Evolutionary conservation across 2,329 filamentous ascomycete genomes (phyloP).

Genomic region (Exserohilum rostratum): DNA sequence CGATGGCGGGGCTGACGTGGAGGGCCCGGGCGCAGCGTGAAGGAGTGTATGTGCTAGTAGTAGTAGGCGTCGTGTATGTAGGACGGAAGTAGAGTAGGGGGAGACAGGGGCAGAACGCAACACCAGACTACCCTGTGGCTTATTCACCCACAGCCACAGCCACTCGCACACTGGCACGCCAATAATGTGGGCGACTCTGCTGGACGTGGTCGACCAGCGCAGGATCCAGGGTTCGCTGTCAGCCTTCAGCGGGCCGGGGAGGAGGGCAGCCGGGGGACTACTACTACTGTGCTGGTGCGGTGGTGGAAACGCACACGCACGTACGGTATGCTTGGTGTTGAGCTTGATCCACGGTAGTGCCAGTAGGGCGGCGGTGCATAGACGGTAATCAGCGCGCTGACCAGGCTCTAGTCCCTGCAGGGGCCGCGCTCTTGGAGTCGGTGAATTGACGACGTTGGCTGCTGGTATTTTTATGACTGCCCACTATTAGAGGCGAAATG

Average conservation of each 20-base stretch:
- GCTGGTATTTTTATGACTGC: conserved; percentile 7
- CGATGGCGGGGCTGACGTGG: conserved; percentile 15
- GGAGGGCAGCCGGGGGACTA: not conserved
- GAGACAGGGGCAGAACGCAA: not conserved
- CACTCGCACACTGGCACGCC: not conserved
- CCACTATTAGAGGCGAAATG: conserved; percentile 17
- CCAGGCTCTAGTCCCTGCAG: conserved; percentile 20
- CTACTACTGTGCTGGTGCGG: too few relatives aligned
- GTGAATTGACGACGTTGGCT: conserved; percentile 5
- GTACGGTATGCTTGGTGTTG: not conserved
- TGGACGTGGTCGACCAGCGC: not conserved
- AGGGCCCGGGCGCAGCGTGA: not conserved
- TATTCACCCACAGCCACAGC: not conserved
- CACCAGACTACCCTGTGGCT: not conserved
- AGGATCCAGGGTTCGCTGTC: not conserved
- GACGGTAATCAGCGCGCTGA: conserved; percentile 13
- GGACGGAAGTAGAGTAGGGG: not conserved
- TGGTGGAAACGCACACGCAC: not conserved
- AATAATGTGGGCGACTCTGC: not conserved
- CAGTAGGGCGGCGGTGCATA: conserved; percentile 16
- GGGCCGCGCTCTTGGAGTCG: conserved; percentile 10
- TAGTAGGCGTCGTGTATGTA: not conserved
- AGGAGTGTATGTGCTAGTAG: not conserved
- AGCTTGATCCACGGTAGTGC: not conserved
- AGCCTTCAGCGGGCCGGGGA: too few relatives aligned